Conservation (phyloP, 495 filamentous ascomycete species). For the Neurospora sp. region DNA sequence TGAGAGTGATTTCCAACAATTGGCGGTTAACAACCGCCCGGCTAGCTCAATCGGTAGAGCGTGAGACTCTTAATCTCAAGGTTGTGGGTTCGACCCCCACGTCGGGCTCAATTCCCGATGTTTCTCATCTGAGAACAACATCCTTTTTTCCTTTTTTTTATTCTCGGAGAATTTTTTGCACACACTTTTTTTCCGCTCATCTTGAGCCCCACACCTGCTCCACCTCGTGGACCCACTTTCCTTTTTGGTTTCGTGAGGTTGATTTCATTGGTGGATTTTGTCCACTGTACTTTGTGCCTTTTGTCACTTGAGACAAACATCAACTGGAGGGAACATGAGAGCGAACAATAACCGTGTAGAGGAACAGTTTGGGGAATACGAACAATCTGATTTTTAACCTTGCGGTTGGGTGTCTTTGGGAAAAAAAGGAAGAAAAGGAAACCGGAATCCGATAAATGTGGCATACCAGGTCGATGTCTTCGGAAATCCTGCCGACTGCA, state of each 20-base stretch:
- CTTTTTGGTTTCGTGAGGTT: neutral
- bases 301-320: neutral
- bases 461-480: neutral
- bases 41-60: conserved; percentile 69
- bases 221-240: neutral
- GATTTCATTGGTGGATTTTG: neutral
- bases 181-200: neutral
- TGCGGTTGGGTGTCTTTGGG: neutral
- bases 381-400: neutral
- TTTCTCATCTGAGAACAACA: neutral
- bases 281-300: neutral
- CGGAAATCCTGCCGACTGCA: neutral
- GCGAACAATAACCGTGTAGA: neutral
- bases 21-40: neutral
- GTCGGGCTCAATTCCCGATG: neutral
- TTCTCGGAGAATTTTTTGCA: neutral
- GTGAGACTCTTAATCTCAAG: conserved; percentile 69
- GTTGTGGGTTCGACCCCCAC: conserved; percentile 8
- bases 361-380: neutral
- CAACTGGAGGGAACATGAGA: neutral
- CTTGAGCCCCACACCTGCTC: neutral
- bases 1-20: too few relatives aligned
- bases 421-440: neutral
- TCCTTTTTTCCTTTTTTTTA: neutral
- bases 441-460: neutral